Percentiles rank a stretch among this genome's conserved stretches.
phyloP scores from a whole-genome alignment of 139 green algal species.

The Chlamydomonas applanata region DNA sequence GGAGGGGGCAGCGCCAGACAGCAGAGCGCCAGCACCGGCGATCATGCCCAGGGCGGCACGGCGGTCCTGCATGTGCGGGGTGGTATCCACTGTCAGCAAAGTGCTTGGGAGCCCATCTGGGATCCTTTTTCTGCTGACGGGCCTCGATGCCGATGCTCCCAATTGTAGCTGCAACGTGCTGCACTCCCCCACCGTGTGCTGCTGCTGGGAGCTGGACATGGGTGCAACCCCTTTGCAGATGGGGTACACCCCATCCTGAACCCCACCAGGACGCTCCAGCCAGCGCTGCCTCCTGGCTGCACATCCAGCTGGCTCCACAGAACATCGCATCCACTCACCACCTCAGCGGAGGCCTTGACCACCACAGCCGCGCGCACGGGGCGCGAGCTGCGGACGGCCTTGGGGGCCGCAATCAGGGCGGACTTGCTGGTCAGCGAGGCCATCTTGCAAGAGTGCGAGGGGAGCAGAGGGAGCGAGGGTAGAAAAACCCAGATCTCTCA shows the following conservation, averaged over 20 bases:
- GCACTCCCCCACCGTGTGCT: too few relatives aligned
- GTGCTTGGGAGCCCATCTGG: background rate
- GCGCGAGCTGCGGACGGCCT: too few relatives aligned
- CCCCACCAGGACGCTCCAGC: too few relatives aligned
- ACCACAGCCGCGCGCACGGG: too few relatives aligned
- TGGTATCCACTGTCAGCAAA: background rate
- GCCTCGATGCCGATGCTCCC: background rate
- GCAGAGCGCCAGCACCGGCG: conserved; percentile 58
- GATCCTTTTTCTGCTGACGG: background rate
- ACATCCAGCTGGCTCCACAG: too few relatives aligned
- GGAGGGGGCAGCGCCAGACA: conserved; percentile 44
- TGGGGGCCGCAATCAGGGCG: too few relatives aligned
- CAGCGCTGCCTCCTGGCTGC: too few relatives aligned
- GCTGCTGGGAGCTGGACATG: background rate
- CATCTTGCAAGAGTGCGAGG: background rate
- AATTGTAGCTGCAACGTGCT: too few relatives aligned
- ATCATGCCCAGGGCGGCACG: conserved; percentile 73
- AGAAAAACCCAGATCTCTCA: background rate
- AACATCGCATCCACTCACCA: too few relatives aligned
- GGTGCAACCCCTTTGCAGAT: background rate
- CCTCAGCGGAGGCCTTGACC: too few relatives aligned
- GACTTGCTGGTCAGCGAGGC: too few relatives aligned
- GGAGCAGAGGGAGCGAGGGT: background rate
- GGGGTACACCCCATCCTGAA: conserved; percentile 12
- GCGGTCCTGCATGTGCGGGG: conserved; percentile 47